Evolutionary conservation across 768 basidiomycete genomes (phyloP).

Genomic region (Rhodocollybia butyracea): DNA sequence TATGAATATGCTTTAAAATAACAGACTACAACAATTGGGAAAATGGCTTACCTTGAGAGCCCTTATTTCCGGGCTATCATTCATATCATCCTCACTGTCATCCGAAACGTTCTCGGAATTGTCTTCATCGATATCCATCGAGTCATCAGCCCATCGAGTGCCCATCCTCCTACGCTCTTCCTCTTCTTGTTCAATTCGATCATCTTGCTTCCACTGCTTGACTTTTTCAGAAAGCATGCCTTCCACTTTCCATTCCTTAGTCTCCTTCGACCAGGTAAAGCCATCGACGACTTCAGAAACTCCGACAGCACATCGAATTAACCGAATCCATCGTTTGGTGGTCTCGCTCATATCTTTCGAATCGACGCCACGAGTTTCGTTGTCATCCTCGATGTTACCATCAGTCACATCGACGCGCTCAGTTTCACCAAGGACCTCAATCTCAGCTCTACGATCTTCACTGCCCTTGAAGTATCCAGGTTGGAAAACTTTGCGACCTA

Average conservation of each 20-base stretch:
- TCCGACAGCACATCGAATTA: constrained; percentile 65
- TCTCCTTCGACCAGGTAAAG: constrained; percentile 60
- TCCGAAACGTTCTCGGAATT: constrained; percentile 40
- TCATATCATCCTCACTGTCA: constrained; percentile 54
- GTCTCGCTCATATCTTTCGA: constrained; percentile 21
- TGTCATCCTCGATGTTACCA: constrained; percentile 78
- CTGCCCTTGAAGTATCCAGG: constrained; percentile 90
- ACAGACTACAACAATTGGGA: constrained; percentile 2
- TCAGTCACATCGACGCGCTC: constrained; percentile 61
- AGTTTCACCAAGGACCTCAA: constrained; percentile 70
- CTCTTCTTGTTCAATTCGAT: constrained; percentile 59
- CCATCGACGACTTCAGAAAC: constrained; percentile 74
- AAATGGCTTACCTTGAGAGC: constrained; percentile 66
- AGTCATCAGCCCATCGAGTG: constrained; percentile 60
- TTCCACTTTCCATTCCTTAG: constrained; percentile 60
- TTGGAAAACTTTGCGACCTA: constrained; percentile 84
- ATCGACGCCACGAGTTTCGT: constrained; percentile 35
- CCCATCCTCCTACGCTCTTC: constrained; percentile 66
- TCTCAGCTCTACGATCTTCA: constrained; percentile 64
- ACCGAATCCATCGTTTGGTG: constrained; percentile 64
- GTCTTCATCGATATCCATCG: constrained; percentile 71
- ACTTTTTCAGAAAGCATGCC: constrained; percentile 69
- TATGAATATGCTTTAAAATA: constrained; percentile 26
- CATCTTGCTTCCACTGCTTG: constrained; percentile 66
- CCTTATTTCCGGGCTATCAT: constrained; percentile 70